Evolutionary conservation across 1,284 basidiomycete species (phyloP).

Genomic region (Pisolithus thermaeus): DNA sequence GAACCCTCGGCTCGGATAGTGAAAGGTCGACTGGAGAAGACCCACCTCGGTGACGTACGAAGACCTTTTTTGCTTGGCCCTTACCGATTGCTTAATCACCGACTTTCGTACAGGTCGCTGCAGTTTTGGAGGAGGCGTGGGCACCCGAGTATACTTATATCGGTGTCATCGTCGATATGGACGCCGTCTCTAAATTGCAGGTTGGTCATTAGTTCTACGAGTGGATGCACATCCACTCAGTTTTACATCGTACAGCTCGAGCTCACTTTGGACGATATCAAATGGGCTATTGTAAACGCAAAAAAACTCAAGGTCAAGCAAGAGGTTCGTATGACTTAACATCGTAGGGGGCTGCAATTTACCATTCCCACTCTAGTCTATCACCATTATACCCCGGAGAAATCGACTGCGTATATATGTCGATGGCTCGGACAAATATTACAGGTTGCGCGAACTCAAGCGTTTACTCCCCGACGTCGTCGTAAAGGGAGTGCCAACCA

Average conservation of each 20-base stretch:
- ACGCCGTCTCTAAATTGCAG: conserved; percentile 88
- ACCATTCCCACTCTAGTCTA: conserved; percentile 41
- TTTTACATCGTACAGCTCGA: conserved; percentile 58
- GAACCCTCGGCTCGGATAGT: conserved; percentile 95
- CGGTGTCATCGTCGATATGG: conserved; percentile 88
- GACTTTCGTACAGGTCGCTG: conserved; percentile 54
- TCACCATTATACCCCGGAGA: conserved; percentile 69
- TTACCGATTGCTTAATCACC: neutral
- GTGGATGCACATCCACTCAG: neutral
- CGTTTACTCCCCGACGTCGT: conserved; percentile 78
- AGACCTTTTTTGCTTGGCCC: too few species aligned
- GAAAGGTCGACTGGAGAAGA: conserved; percentile 95
- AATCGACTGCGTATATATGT: conserved; percentile 84
- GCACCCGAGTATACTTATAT: conserved; percentile 89
- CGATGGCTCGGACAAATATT: conserved; percentile 83
- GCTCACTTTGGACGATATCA: conserved; percentile 89
- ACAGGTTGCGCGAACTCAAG: conserved; percentile 81
- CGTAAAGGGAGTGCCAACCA: conserved; percentile 86
- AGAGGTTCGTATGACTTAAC: conserved; percentile 46
- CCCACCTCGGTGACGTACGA: conserved; percentile 85
- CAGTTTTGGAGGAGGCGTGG: conserved; percentile 95
- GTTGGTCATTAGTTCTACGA: conserved; percentile 32
- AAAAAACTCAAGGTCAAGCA: conserved; percentile 94
- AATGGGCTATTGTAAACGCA: conserved; percentile 82
- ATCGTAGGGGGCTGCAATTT: neutral